Evolutionary conservation across 371 early-diverging fungal genomes (phyloP), one percentile per base, ranked within the genome.

Genomic region (Saksenaea oblongispora): DNA sequence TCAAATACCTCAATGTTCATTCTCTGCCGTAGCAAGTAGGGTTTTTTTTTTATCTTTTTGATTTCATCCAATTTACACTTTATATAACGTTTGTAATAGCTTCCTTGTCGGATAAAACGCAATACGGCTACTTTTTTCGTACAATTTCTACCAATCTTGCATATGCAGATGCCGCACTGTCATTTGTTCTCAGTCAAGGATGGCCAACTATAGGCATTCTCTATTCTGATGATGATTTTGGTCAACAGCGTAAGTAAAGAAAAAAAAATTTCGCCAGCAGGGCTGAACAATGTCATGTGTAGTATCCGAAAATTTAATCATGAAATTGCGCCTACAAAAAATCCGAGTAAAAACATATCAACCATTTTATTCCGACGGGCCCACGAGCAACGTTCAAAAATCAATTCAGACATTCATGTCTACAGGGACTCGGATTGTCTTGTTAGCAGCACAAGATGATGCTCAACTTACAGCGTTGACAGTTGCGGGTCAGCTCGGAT

Each of bases 1-100:
- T 17, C 76, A 80, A n/a, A 86, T 84, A 26, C 84, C 84, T n/a
- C 87, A 86, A 56, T 86, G 87, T 26, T 86, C 87, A 0, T 86
- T 78, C 54, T 80, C 84, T 7, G 87, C 87, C 5, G 76, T 82
- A 18, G 81, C 84, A 35, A 84, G 84, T 83, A 81, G 58, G 74
- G 66, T 18, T 51, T 13, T 42, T 59, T 54, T 58, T 47, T 57
- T 41, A 42, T 0, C 27, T 11, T 61, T 56, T 36, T 1, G 18
- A 14, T 47, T 14, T 10, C 4, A 24, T 59, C 34, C 22, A 17
- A 56, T 34, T 59, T 1, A 11, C 39, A 3, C 2, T 39, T 31
- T 24, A 22, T 26, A n/a, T 55, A 15, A 17, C 14, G 18, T 41
- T 63, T 34, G 59, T 15, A 0, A 4, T 66, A 86, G 87, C 81